These are phyloP conservation scores for Smittium culicis DNA, from an alignment of 371 early-diverging fungal genomes.

Conservation along the genomic window DNA sequence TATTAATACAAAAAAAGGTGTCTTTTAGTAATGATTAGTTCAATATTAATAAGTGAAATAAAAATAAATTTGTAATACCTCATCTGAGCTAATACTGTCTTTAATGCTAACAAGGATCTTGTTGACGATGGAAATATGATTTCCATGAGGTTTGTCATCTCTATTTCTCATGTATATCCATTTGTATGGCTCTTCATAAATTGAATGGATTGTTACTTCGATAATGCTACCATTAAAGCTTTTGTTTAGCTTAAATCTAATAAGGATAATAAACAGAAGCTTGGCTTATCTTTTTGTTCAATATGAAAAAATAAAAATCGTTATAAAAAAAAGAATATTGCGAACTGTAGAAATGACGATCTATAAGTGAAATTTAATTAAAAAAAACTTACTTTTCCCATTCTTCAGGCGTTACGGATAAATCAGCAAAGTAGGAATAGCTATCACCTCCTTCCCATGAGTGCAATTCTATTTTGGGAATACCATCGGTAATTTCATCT, in stretches of 20 bases:
- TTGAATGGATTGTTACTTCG: conserved; percentile 50
- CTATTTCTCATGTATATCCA: conserved; percentile 82
- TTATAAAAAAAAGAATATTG: too few relatives aligned
- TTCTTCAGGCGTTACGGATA: conserved; percentile 45
- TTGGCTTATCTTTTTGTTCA: background rate
- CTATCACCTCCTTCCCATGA: conserved; percentile 45
- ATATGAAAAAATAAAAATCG: too few relatives aligned
- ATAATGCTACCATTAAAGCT: conserved; percentile 46
- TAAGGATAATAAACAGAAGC: background rate
- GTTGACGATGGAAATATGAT: conserved; percentile 52
- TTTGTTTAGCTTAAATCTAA: conserved; percentile 11
- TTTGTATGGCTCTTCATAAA: conserved; percentile 26
- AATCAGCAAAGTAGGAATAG: conserved; percentile 38
- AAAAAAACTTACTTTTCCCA: conserved; percentile 34
- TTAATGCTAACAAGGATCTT: conserved; percentile 59
- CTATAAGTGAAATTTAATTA: background rate
- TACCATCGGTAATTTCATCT: conserved; percentile 23
- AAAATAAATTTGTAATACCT: too few relatives aligned
- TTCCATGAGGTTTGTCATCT: conserved; percentile 70
- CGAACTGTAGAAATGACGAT: too few relatives aligned
- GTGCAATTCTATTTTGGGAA: conserved; percentile 37
- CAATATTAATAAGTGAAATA: too few relatives aligned
- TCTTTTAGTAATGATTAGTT: too few relatives aligned
- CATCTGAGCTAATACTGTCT: conserved; percentile 55
- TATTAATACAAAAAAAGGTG: too few relatives aligned